phyloP scores from a whole-genome alignment of 257 asterid genomes.

The Perilla frutescens region DNA sequence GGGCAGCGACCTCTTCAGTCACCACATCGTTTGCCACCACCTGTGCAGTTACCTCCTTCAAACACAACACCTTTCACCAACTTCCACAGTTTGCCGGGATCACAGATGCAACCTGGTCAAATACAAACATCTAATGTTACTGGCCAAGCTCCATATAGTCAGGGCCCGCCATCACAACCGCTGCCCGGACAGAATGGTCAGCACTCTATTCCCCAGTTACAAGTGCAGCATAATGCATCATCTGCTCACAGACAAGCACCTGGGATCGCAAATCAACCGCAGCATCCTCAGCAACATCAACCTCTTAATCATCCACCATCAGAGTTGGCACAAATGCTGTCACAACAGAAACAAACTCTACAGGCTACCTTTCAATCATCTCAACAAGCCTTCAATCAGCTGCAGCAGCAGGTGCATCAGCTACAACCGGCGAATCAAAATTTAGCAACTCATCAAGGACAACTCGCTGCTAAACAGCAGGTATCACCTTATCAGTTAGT shows the following conservation, averaged over 20 bases:
- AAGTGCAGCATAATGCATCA: conserved; percentile 54
- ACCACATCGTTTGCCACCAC: conserved; percentile 53
- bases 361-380: conserved; percentile 95
- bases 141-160: conserved; percentile 54
- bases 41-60: conserved; percentile 54
- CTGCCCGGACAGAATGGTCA: conserved; percentile 51
- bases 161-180: conserved; percentile 58
- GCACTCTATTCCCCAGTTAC: conserved; percentile 57
- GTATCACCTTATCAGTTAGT: conserved; percentile 36
- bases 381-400: conserved; percentile 81
- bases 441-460: conserved; percentile 61
- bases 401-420: conserved; percentile 89
- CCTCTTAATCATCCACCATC: conserved; percentile 66
- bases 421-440: conserved; percentile 75
- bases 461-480: conserved; percentile 67
- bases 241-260: conserved; percentile 56
- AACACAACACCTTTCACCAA: conserved; percentile 53
- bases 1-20: conserved; percentile 65
- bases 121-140: conserved; percentile 48
- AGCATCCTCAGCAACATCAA: conserved; percentile 56
- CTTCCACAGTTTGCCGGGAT: conserved; percentile 56
- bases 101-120: conserved; percentile 59
- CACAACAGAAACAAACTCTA: conserved; percentile 88
- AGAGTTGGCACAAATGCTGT: conserved; percentile 86
- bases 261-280: conserved; percentile 55